Percentiles rank a stretch among this genome's conserved stretches.
phyloP scores from a whole-genome alignment of 495 filamentous ascomycete species.

The Penicillium lagena region DNA sequence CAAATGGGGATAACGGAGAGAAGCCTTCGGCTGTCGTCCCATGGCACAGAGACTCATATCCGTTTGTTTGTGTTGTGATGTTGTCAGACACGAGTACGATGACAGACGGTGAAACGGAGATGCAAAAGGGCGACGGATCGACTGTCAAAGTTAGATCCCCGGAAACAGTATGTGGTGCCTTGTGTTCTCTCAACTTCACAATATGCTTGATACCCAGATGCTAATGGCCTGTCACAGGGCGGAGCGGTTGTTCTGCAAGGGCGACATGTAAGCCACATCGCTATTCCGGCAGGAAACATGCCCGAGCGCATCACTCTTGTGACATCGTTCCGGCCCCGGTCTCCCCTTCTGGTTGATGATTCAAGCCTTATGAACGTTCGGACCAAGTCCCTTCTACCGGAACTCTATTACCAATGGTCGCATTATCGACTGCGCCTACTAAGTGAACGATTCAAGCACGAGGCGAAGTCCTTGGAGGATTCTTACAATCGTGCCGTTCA shows the following conservation, averaged over 20 bases:
- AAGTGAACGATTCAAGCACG: conserved; percentile 37
- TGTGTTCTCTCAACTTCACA: neutral
- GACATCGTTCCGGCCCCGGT: conserved; percentile 60
- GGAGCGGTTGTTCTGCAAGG: conserved; percentile 65
- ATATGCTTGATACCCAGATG: neutral
- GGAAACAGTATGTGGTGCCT: neutral
- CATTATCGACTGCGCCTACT: conserved; percentile 67
- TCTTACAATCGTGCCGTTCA: neutral
- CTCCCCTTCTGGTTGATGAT: conserved; percentile 52
- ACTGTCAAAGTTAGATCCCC: conserved; percentile 2
- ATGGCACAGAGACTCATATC: neutral
- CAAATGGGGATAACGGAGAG: neutral
- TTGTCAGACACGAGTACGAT: neutral
- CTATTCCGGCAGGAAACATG: conserved; percentile 53
- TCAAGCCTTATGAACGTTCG: conserved; percentile 57
- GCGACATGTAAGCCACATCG: conserved; percentile 65
- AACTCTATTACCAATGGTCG: conserved; percentile 61
- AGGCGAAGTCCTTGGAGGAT: neutral
- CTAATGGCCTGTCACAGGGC: conserved; percentile 38
- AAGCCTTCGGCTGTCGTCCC: neutral
- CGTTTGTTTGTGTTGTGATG: conserved; percentile 1
- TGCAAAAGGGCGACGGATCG: neutral
- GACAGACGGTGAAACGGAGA: neutral
- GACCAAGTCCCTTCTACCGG: conserved; percentile 53
- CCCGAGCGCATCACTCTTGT: conserved; percentile 69